Evolutionary conservation across 192 early-diverging fungal genomes (phyloP).

Genomic region (Podila minutissima): DNA sequence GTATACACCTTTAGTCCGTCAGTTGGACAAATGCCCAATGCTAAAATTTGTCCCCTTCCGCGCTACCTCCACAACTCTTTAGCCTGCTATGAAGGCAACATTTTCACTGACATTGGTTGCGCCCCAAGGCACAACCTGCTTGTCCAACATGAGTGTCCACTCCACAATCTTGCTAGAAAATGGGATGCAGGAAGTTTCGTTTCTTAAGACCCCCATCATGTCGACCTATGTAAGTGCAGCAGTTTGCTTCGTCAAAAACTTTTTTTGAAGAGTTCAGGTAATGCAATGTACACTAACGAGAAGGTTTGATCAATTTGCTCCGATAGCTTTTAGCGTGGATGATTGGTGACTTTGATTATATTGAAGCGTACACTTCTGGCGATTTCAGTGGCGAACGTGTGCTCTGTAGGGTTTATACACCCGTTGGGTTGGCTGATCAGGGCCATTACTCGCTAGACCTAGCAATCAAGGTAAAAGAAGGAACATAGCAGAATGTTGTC

Average conservation of each 20-base stretch:
- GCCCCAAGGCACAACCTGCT: constrained; percentile 49
- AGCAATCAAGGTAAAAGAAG: constrained; percentile 30
- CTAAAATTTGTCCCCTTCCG: background rate
- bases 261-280: too few species aligned
- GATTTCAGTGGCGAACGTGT: constrained; percentile 52
- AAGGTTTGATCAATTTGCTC: background rate
- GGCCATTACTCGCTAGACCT: constrained; percentile 50
- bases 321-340: constrained; percentile 69
- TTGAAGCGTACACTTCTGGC: constrained; percentile 43
- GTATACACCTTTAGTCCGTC: background rate
- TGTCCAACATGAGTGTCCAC: constrained; percentile 62
- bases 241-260: background rate
- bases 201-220: constrained; percentile 52
- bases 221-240: constrained; percentile 31
- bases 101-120: constrained; percentile 61
- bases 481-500: background rate
- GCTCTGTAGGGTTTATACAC: constrained; percentile 56
- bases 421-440: constrained; percentile 52
- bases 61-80: background rate
- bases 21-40: background rate
- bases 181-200: constrained; percentile 39
- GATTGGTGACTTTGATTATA: constrained; percentile 59
- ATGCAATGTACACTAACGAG: too few species aligned
- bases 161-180: constrained; percentile 17
- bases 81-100: constrained; percentile 66